These are phyloP conservation scores for Nowakowskiella sp. DNA, from an alignment of 192 early-diverging fungal genomes.

Conservation along the genomic window DNA sequence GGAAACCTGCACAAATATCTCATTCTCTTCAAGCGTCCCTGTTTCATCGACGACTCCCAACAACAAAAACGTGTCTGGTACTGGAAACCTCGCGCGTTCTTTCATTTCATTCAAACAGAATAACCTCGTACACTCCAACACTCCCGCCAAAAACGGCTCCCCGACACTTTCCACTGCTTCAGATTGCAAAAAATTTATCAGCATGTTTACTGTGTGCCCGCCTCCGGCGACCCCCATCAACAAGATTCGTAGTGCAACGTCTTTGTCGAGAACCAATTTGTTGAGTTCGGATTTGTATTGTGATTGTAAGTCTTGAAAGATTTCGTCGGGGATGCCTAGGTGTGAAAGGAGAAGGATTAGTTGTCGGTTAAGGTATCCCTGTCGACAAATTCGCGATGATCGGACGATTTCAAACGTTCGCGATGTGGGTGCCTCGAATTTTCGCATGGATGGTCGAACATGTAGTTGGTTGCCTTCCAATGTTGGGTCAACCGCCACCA, in stretches of 20 bases:
- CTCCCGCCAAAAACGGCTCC: neutral
- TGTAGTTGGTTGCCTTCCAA: slow-evolving; percentile 28
- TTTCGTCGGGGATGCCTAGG: slow-evolving; percentile 48
- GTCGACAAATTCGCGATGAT: slow-evolving; percentile 36
- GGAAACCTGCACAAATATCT: slow-evolving; percentile 25
- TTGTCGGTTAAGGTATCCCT: slow-evolving; percentile 56
- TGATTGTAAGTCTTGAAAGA: slow-evolving; percentile 43
- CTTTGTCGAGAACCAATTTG: neutral
- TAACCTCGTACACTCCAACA: slow-evolving; percentile 4
- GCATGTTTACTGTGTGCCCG: neutral
- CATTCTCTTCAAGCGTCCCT: slow-evolving; percentile 16
- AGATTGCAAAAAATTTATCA: neutral
- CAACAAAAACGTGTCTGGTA: slow-evolving; percentile 20
- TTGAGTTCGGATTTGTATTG: slow-evolving; percentile 6
- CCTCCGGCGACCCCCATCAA: neutral
- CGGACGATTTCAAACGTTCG: slow-evolving; percentile 51
- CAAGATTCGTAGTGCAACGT: no score
- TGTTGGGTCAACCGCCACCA: slow-evolving; percentile 29
- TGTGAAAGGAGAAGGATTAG: slow-evolving; percentile 50
- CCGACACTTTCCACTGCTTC: neutral
- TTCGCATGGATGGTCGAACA: slow-evolving; percentile 48
- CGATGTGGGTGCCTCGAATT: slow-evolving; percentile 48
- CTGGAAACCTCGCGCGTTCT: slow-evolving; percentile 7
- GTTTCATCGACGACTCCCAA: slow-evolving; percentile 41
- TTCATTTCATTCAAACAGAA: slow-evolving; percentile 10